Evolutionary conservation across 257 asterid genomes (phyloP).

Genomic region (Nicotiana paniculata): DNA sequence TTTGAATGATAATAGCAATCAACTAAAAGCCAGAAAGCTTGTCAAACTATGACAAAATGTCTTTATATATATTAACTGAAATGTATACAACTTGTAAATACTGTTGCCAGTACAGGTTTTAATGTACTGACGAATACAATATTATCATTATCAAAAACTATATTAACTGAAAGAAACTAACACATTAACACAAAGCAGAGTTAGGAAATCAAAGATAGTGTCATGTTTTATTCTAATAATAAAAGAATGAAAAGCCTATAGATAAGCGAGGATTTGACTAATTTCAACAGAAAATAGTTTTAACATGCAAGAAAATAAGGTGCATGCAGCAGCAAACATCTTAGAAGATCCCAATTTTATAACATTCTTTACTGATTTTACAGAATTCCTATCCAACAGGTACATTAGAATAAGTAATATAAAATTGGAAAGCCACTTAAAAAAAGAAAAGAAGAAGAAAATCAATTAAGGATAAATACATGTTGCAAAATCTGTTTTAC

Average conservation of each 20-base stretch:
- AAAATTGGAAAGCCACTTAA: neutral
- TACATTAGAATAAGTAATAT: neutral
- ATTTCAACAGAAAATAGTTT: neutral
- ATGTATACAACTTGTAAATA: too few relatives aligned
- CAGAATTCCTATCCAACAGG: neutral
- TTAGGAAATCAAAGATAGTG: neutral
- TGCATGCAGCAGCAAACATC: neutral
- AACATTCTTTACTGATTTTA: neutral
- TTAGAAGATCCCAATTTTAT: neutral
- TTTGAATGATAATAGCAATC: neutral
- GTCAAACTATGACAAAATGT: neutral
- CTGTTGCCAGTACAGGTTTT: too few relatives aligned
- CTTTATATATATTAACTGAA: neutral
- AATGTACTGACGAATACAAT: too few relatives aligned
- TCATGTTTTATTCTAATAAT: neutral
- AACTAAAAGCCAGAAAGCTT: neutral
- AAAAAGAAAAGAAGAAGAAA: neutral
- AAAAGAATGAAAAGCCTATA: neutral
- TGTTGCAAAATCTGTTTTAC: neutral
- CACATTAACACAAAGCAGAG: neutral
- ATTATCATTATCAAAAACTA: too few relatives aligned
- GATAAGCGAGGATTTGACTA: neutral
- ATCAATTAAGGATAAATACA: neutral
- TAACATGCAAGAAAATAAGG: neutral
- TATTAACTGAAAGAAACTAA: neutral